These are phyloP conservation scores for Tilletia caries DNA, from an alignment of 1,284 basidiomycete species.

Conservation along the genomic window DNA sequence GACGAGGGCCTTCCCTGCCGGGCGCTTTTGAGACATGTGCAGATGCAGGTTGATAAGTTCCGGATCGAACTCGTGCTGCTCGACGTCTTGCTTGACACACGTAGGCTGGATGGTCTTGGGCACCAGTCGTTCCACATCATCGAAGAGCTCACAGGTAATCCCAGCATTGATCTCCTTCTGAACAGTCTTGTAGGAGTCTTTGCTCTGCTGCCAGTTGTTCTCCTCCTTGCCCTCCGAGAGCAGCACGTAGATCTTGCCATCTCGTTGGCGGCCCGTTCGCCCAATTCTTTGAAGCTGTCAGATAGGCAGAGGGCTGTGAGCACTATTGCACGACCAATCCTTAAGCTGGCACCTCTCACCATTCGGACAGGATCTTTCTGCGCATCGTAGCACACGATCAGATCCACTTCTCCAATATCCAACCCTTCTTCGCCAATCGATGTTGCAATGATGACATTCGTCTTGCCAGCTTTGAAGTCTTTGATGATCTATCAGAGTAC, in stretches of 20 bases:
- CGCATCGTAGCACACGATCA: constrained; percentile 94
- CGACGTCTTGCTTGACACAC: constrained; percentile 73
- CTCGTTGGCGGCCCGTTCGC: constrained; percentile 87
- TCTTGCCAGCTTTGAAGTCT: constrained; percentile 80
- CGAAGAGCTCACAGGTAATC: constrained; percentile 68
- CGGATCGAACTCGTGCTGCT: constrained; percentile 53
- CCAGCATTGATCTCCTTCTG: constrained; percentile 78
- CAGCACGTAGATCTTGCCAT: constrained; percentile 86
- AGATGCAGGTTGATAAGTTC: constrained; percentile 27
- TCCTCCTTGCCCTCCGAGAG: constrained; percentile 89
- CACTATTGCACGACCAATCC: background rate
- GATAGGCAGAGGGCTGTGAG: constrained; percentile 12
- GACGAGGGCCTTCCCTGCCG: constrained; percentile 22
- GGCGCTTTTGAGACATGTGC: constrained; percentile 11
- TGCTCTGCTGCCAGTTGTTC: constrained; percentile 82
- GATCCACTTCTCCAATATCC: constrained; percentile 98
- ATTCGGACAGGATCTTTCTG: constrained; percentile 95
- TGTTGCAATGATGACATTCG: constrained; percentile 90
- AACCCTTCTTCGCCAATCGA: constrained; percentile 97
- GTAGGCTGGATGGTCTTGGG: constrained; percentile 73
- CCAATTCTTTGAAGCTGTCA: constrained; percentile 87
- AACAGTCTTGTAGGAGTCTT: constrained; percentile 80
- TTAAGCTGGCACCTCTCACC: constrained; percentile 58
- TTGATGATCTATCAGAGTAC: constrained; percentile 64
- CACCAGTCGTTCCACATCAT: constrained; percentile 80